Base-by-base conservation (phyloP, 2,329 filamentous ascomycete genomes). In the Elsinoe arachidis region DNA sequence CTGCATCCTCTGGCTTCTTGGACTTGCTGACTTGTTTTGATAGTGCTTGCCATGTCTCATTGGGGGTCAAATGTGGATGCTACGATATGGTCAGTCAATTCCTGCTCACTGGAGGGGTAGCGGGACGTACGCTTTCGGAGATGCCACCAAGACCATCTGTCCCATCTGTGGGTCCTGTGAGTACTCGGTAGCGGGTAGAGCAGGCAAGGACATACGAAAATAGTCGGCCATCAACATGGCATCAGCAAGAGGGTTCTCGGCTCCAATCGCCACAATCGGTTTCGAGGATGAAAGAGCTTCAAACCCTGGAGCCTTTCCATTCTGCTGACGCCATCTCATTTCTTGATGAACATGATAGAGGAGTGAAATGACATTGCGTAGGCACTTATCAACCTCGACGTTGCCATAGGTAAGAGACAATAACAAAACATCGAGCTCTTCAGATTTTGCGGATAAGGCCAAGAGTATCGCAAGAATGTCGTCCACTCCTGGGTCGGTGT, bases 361-460 rank as follows among this genome's bases (percentile, higher is more conserved):
- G 60, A 97, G 78, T 21, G 90, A 87, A 38, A 97, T 85, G 14
- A 88, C 85, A 72, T 99, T 99, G 53, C 87, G 84, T 53, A 96
- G 78, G 66, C 90, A 96, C 71, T 84, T 91, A 61, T 90, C 80
- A 14, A 96, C 83, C 63, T 91, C 84, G 19, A 97, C 88, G 69
- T 99, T 99, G 58, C 93, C 93, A 71, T 93, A 96, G 0, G 91
- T 96, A 60, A 96, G 80, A 1, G 90, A 95, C 58, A 99, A 79
- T 71, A 97, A 80, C 47, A 88, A 72, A 35, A 97, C 77, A 70
- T 97, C 89, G 19, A 97, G 78, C 68, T 97, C 92, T 64, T 95
- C 87, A 0, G 87, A 81, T 21, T 82, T 83, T 34, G 89, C 85
- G 55, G 90, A 87, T 60, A 97, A 81, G 3, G 93, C 91, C 53